phyloP scores from a whole-genome alignment of 169 alveolate genomes.

The Eimeria praecox region DNA sequence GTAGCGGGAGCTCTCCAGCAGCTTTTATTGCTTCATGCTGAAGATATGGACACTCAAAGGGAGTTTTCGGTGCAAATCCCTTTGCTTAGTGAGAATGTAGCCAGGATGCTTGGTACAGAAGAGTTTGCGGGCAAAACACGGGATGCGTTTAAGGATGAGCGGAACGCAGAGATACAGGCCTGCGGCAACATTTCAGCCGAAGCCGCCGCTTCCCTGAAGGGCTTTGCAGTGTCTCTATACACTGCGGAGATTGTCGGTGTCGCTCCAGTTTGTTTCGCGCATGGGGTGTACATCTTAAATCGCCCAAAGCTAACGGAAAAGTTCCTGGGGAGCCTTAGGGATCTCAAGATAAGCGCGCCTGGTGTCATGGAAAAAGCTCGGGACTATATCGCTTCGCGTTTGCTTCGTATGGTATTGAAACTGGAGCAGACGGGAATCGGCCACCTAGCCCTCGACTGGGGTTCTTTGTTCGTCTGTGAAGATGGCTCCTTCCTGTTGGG shows the following conservation, averaged over 20 bases:
- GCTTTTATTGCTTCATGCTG: not conserved
- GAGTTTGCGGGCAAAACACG: not conserved
- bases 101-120: not conserved
- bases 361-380: not conserved
- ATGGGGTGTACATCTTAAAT: not conserved
- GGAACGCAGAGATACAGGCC: not conserved
- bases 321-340: not conserved
- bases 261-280: not conserved
- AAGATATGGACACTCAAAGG: not conserved
- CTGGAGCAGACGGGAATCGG: constrained; percentile 11
- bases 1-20: not conserved
- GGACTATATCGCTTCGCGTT: constrained; percentile 24
- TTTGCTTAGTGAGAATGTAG: not conserved
- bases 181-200: not conserved
- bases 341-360: not conserved
- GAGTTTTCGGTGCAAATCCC: not conserved
- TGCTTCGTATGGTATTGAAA: not conserved
- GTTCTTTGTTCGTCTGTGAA: not conserved
- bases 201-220: not conserved
- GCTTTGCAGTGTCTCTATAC: not conserved
- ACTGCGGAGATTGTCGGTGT: constrained; percentile 10
- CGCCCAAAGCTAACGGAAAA: constrained; percentile 4
- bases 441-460: constrained; percentile 22
- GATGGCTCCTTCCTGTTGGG: constrained; percentile 51
- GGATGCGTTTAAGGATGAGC: not conserved